A percentile compares a stretch with the other conserved stretches of the same genome.
Conservation (phyloP, 495 filamentous ascomycete species). For the Hypoxylon subgilvum region DNA sequence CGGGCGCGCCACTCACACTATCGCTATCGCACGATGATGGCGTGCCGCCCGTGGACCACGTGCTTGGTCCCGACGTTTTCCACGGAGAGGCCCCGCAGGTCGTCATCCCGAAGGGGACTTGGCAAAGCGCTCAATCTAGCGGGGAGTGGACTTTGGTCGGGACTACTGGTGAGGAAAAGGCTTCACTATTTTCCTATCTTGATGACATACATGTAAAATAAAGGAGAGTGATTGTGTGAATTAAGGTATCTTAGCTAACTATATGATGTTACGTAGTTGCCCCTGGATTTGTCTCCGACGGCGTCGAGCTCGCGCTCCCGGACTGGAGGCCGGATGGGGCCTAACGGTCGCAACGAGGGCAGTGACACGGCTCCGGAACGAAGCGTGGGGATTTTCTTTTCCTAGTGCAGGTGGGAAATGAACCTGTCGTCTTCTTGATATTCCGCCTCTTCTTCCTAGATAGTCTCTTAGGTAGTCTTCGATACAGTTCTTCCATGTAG, state of each 20-base stretch:
- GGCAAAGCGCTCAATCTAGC: constrained; percentile 51
- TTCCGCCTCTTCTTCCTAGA: not conserved
- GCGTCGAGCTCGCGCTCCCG: constrained; percentile 45
- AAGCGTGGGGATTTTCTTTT: too few species aligned
- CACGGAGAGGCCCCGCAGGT: constrained; percentile 50
- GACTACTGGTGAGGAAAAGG: constrained; percentile 46
- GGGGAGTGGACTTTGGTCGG: constrained; percentile 58
- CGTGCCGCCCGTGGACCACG: constrained; percentile 47
- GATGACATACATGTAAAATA: not conserved
- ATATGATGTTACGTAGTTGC: constrained; percentile 35
- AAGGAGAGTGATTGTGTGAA: not conserved
- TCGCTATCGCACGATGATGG: constrained; percentile 42
- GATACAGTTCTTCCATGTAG: not conserved
- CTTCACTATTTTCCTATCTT: not conserved
- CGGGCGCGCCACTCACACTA: constrained; percentile 52
- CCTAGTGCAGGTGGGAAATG: not conserved
- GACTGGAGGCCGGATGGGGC: constrained; percentile 45
- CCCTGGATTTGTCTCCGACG: constrained; percentile 46
- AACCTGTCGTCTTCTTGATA: not conserved
- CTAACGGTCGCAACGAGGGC: not conserved
- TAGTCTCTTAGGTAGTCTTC: not conserved
- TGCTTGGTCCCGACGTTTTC: constrained; percentile 59
- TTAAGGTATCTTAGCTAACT: not conserved
- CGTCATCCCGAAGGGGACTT: constrained; percentile 45
- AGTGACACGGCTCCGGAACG: not conserved